Evolutionary conservation across 305 asterid species (phyloP), one percentile per base, ranked within the genome.

Genomic region (Fraxinus baroniana): DNA sequence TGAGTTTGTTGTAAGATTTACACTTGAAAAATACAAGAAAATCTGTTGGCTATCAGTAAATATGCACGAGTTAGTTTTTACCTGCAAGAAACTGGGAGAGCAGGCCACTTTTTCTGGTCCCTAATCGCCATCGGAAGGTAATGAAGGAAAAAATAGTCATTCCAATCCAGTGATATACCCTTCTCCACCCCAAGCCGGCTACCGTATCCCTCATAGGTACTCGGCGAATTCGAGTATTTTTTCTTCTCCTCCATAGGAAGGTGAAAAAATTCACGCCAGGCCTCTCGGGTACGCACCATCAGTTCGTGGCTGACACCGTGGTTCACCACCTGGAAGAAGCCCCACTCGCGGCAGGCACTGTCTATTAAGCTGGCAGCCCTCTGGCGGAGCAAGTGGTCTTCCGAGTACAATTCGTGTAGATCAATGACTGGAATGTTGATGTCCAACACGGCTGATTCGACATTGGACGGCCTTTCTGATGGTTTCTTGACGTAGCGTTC

Each of bases 171-270:
- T 20, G 90, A 83, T 0, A 86, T 81, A 2, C 94, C 98, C 46
- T 93, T 85, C 83, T 85, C 91, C 46, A 92, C 93, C 0, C 98
- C 98, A 0, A 95, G 89, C 30, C 98, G 83, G 78, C 98, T 95
- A 1, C 98, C 98, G 77, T 95, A 95, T 0, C 98, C 98, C 70
- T 92, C 98, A 32, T 95, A 93, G 0, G 98, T 93, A 6, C 30
- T 70, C 44, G 98, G 98, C 7, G 89, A 83, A 57, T 95, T 95
- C 0, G 97, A 92, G 32, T 87, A 87, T 73, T 41, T 87, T 76
- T 91, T 97, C 83, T 95, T 93, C 89, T 87, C 90, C 78, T 86
- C 94, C 80, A 89, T 32, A 10, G 98, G 97, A 55, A 91, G 91
- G 55, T 83, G 82, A 33, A 95, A 95, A 76, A 95, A 95, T 80